Evolutionary conservation across 208 protist genomes (phyloP).

Genomic region (Acanthamoeba royreba): DNA sequence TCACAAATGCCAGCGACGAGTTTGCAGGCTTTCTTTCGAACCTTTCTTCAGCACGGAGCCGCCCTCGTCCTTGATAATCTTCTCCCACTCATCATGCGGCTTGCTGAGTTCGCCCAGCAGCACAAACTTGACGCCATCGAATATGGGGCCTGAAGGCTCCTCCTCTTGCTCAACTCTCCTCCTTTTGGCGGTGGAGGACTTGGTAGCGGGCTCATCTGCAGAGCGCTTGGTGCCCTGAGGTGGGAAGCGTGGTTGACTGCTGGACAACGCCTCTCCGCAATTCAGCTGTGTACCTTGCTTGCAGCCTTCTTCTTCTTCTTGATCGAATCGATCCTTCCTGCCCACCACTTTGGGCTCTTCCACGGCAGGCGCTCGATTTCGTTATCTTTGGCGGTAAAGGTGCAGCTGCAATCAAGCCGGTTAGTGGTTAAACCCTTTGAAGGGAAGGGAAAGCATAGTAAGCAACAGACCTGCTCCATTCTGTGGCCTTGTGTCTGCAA

Average conservation of each 20-base stretch:
- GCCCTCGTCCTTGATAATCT: conserved; percentile 15
- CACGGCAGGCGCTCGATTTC: neutral
- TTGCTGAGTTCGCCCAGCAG: conserved; percentile 19
- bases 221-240: neutral
- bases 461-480: neutral
- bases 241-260: no score
- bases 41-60: neutral
- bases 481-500: neutral
- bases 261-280: neutral
- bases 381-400: conserved; percentile 26
- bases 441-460: neutral
- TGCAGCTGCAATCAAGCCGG: neutral
- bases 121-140: conserved; percentile 7
- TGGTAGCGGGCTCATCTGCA: neutral
- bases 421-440: neutral
- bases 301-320: neutral
- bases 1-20: neutral
- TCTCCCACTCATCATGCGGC: neutral
- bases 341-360: conserved; percentile 44
- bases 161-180: neutral
- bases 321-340: neutral
- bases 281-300: neutral
- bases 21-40: neutral
- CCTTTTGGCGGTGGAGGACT: neutral
- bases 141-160: neutral